These are phyloP conservation scores for Ophiostoma quercus DNA, from an alignment of 2,329 filamentous ascomycete genomes.

Conservation along the genomic window DNA sequence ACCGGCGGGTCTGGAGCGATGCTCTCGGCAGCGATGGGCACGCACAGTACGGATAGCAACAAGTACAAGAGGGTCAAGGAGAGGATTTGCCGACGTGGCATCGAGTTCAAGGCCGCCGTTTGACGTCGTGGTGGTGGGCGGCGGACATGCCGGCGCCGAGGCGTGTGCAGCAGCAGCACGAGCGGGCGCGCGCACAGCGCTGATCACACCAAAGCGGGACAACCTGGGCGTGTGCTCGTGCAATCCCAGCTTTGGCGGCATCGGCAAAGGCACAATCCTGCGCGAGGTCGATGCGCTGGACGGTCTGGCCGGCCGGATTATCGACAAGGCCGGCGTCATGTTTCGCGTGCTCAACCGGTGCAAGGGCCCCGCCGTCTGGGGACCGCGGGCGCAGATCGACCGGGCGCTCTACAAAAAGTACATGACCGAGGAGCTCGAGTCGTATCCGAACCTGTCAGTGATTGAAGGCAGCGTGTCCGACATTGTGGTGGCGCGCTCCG, in stretches of 20 bases:
- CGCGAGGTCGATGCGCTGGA: constrained; percentile 93
- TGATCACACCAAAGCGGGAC: constrained; percentile 80
- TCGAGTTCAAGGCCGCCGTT: constrained; percentile 44
- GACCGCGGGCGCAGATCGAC: constrained; percentile 93
- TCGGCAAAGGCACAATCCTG: constrained; percentile 94
- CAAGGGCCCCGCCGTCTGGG: constrained; percentile 96
- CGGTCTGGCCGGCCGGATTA: constrained; percentile 78
- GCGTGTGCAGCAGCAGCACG: constrained; percentile 87
- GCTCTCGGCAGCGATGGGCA: constrained; percentile 4
- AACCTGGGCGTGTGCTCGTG: constrained; percentile 95
- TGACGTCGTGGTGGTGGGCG: constrained; percentile 93
- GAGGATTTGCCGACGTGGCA: constrained; percentile 24
- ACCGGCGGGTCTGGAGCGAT: not conserved
- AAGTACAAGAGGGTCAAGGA: not conserved
- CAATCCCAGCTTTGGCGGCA: constrained; percentile 96
- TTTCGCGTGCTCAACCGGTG: constrained; percentile 82
- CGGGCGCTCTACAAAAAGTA: constrained; percentile 79
- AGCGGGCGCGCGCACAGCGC: constrained; percentile 78
- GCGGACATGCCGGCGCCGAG: constrained; percentile 92
- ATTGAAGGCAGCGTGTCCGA: constrained; percentile 86
- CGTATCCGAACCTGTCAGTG: constrained; percentile 73
- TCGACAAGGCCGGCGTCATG: constrained; percentile 92
- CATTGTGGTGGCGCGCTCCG: constrained; percentile 61
- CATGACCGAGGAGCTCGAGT: constrained; percentile 79
- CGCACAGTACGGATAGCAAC: not conserved